Base-by-base conservation (phyloP, 2,329 filamentous ascomycete species). In the Sclerotinia subarctica region DNA sequence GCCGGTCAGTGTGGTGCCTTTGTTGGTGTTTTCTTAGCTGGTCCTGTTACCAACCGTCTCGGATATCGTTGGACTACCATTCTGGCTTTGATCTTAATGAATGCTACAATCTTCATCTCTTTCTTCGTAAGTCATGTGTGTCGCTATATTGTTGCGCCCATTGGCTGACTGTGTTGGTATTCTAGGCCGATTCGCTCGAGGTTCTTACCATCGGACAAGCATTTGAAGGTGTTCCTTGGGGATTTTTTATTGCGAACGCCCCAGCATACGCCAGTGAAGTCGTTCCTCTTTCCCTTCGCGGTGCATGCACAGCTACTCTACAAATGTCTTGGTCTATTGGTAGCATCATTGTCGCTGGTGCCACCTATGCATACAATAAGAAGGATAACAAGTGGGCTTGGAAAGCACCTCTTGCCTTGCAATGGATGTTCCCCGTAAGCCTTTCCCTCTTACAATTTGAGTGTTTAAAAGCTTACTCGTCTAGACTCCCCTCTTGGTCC, bases 301-400 rank as follows among this genome's bases (percentile, higher is more conserved):
- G 83, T 65, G 83, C 85, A 26, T 82, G 82, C 5, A 89, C 86
- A 2, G 83, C 86, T 77, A 88, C 86, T 82, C 73, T 89, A 77
- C 86, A 89, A 78, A 88, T 88, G 85, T 86, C 85, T 79, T 89
- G 86, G 86, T 83, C 86, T 24, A 84, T 89, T 74, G 86, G 86
- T 35, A 77, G 78, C 47, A 88, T 89, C 75, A 86, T 89, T 68
- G 86, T 88, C 32, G 83, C 81, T 44, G 86, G 78, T 69, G 81
- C 85, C 69, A 84, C 84, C 64, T 88, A 85, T 76, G 74, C 77
- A 59, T 87, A 86, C 79, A 80, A 86, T 70, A 75, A 73, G 53
- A 73, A 70, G 57, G 0, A 68, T 21, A 68, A 76, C 70, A 35
- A 75, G 5, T 68, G 57, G 7, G 78, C 83, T 0, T 85, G 82